Percentiles rank a stretch among this genome's conserved stretches.
Conservation (phyloP, 1,284 basidiomycete species). For the Violaceomyces palustris region DNA sequence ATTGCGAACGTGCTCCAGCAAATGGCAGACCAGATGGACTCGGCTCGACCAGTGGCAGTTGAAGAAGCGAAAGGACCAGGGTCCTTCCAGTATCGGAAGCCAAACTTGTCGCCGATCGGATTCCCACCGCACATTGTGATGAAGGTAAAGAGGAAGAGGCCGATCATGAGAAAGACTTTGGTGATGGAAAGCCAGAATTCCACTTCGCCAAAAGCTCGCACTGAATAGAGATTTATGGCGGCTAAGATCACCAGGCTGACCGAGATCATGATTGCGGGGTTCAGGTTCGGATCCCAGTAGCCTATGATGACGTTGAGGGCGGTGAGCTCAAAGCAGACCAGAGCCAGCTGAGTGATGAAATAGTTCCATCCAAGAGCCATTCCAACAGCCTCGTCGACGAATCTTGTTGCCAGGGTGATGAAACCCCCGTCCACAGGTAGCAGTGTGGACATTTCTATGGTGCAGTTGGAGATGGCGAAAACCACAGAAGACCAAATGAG, state of each 20-base stretch:
- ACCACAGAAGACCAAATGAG: slow-evolving; percentile 47
- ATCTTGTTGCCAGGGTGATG: slow-evolving; percentile 72
- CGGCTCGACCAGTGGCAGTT: slow-evolving; percentile 57
- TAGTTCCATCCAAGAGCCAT: slow-evolving; percentile 64
- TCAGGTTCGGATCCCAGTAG: slow-evolving; percentile 63
- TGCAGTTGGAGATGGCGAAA: slow-evolving; percentile 52
- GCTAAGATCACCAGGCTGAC: slow-evolving; percentile 70
- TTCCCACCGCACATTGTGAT: slow-evolving; percentile 42
- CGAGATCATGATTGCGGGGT: slow-evolving; percentile 69
- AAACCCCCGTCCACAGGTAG: slow-evolving; percentile 65
- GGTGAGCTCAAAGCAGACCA: slow-evolving; percentile 71
- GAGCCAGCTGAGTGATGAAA: slow-evolving; percentile 54
- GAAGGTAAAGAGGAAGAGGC: slow-evolving; percentile 61
- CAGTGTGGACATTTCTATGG: slow-evolving; percentile 51
- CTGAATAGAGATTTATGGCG: slow-evolving; percentile 69
- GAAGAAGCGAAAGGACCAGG: slow-evolving; percentile 55
- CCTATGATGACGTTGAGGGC: slow-evolving; percentile 73
- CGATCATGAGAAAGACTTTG: slow-evolving; percentile 51
- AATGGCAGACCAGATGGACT: slow-evolving; percentile 57
- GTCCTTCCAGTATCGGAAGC: slow-evolving; percentile 48
- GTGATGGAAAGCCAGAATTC: slow-evolving; percentile 56
- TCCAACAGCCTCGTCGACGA: slow-evolving; percentile 71
- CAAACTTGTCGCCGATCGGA: slow-evolving; percentile 33
- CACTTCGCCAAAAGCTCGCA: slow-evolving; percentile 47
- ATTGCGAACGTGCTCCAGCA: slow-evolving; percentile 71